Evolutionary conservation across 2,329 filamentous ascomycete genomes (phyloP).

Genomic region (Boeremia exigua): DNA sequence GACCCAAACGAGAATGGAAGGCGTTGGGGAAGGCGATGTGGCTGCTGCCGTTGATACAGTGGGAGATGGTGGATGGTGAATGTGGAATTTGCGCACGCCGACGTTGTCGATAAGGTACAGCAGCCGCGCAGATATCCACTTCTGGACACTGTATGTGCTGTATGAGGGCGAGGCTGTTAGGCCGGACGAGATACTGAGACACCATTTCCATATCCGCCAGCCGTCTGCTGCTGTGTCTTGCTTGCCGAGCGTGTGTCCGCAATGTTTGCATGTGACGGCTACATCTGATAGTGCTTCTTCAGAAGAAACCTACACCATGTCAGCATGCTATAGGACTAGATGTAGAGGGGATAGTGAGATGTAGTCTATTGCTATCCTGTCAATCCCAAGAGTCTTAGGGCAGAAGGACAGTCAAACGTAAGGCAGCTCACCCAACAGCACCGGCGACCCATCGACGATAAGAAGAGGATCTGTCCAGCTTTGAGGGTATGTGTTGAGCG

Average conservation of each 20-base stretch:
- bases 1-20: conserved; percentile 59
- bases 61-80: conserved; percentile 46
- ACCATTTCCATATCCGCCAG: conserved; percentile 59
- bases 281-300: neutral
- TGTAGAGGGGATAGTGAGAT: conserved; percentile 15
- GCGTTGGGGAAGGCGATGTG: conserved; percentile 1
- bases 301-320: neutral
- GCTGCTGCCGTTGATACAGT: conserved; percentile 4
- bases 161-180: conserved; percentile 11
- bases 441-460: conserved; percentile 37
- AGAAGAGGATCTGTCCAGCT: conserved; percentile 37
- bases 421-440: conserved; percentile 36
- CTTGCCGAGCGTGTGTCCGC: conserved; percentile 45
- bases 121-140: conserved; percentile 62
- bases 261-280: conserved; percentile 48
- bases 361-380: conserved; percentile 43
- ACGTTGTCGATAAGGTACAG: conserved; percentile 62
- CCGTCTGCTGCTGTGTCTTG: conserved; percentile 54
- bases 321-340: neutral
- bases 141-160: conserved; percentile 34
- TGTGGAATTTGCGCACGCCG: conserved; percentile 63
- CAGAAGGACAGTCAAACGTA: conserved; percentile 42
- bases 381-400: conserved; percentile 41
- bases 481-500: conserved; percentile 34
- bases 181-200: conserved; percentile 40